A percentile compares a stretch with the other conserved stretches of the same genome.
Evolutionary conservation across 176 grass and related monocot species (phyloP).

Genomic region (Ampelocalamus luodianensis): DNA sequence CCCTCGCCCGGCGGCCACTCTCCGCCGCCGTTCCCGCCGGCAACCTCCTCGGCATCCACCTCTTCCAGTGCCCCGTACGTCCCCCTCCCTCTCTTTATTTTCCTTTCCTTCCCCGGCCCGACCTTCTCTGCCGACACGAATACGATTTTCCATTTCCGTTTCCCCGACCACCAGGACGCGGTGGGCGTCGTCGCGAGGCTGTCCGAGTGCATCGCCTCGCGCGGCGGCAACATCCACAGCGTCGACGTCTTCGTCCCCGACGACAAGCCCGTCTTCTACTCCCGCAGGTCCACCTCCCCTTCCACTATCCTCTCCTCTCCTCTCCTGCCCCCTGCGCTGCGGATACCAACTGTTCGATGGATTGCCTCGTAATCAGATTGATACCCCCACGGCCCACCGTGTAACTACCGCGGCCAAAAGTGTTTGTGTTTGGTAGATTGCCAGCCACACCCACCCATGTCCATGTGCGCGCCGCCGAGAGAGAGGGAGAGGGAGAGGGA

Average conservation of each 20-base stretch:
- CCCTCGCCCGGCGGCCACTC: constrained; percentile 39
- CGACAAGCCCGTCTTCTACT: constrained; percentile 74
- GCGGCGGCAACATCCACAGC: constrained; percentile 89
- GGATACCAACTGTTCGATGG: no score
- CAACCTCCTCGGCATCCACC: constrained; percentile 66
- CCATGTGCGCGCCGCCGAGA: no score
- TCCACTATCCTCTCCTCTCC: no score
- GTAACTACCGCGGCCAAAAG: no score
- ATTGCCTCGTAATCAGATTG: no score
- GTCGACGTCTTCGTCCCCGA: constrained; percentile 92
- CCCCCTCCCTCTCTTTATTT: not conserved
- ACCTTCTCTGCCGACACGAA: not conserved
- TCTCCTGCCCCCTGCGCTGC: no score
- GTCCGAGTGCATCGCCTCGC: constrained; percentile 84
- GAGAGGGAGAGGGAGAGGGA: no score
- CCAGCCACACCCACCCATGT: no score
- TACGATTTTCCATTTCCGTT: not conserved
- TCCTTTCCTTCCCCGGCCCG: not conserved
- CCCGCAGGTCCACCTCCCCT: constrained; percentile 54
- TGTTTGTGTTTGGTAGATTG: no score
- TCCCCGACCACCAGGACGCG: constrained; percentile 46
- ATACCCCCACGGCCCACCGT: no score
- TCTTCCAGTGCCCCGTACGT: constrained; percentile 77
- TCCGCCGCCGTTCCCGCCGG: constrained; percentile 37
- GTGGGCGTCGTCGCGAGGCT: constrained; percentile 80